phyloP scores from a whole-genome alignment of 495 filamentous ascomycete species.

The Neurospora sp. region DNA sequence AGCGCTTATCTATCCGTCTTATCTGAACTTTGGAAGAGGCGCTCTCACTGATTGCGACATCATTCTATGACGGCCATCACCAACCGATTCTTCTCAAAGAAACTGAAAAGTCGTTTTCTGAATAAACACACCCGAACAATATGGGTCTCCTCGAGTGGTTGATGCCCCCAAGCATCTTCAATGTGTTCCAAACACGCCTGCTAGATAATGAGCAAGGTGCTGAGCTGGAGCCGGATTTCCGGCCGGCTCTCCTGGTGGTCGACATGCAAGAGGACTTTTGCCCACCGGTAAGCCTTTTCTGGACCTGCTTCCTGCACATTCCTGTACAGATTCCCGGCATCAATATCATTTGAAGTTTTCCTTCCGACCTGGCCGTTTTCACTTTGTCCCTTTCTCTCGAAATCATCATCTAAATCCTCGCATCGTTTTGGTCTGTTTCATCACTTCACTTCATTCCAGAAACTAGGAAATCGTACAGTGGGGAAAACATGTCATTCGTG shows the following conservation, averaged over 20 bases:
- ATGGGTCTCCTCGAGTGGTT: background rate
- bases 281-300: conserved; percentile 54
- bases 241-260: conserved; percentile 52
- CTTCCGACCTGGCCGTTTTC: background rate
- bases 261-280: conserved; percentile 97
- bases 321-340: background rate
- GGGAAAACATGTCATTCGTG: background rate
- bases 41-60: background rate
- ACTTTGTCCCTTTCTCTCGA: background rate
- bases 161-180: background rate
- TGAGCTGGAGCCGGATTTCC: conserved; percentile 11
- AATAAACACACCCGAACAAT: background rate
- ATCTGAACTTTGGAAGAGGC: background rate
- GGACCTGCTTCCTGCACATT: background rate
- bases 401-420: background rate
- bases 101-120: background rate
- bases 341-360: background rate
- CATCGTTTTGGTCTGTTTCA: background rate
- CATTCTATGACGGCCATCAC: background rate
- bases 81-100: background rate
- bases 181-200: background rate
- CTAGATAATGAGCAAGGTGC: background rate
- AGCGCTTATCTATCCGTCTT: background rate
- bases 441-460: background rate
- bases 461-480: background rate